Evolutionary conservation across 2,329 filamentous ascomycete genomes (phyloP).

Genomic region (Xylaria sp.): DNA sequence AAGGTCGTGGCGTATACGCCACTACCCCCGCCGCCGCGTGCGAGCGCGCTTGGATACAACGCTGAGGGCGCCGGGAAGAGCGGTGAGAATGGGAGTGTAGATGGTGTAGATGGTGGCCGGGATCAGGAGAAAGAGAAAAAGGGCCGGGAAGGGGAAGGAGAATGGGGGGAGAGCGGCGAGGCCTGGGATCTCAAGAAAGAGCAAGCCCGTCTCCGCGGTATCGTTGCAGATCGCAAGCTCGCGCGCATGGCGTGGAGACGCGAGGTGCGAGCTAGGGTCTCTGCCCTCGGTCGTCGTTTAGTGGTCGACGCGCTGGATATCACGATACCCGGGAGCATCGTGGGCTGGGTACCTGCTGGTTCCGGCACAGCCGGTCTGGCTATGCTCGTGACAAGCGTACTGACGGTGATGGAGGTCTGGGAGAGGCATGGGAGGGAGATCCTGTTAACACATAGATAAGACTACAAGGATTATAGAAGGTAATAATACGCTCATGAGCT

Average conservation of each 20-base stretch:
- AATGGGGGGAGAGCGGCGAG: too few relatives aligned
- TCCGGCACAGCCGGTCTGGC: conserved; percentile 65
- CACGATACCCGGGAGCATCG: conserved; percentile 66
- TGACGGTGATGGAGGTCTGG: conserved; percentile 73
- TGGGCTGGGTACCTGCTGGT: conserved; percentile 69
- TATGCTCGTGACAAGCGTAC: conserved; percentile 70
- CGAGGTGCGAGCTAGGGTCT: conserved; percentile 48
- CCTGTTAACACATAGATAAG: background rate
- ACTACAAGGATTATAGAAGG: too few relatives aligned
- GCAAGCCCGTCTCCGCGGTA: too few relatives aligned
- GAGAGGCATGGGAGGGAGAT: conserved; percentile 56
- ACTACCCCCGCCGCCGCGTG: conserved; percentile 48
- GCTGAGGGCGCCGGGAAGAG: background rate
- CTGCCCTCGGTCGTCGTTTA: conserved; percentile 59
- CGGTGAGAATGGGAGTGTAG: conserved; percentile 16
- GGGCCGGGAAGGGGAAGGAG: conserved; percentile 35
- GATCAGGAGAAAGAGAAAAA: conserved; percentile 39
- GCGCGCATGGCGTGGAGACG: conserved; percentile 49
- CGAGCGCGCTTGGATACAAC: conserved; percentile 26
- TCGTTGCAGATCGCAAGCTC: conserved; percentile 35
- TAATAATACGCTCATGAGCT: too few relatives aligned
- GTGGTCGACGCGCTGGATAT: conserved; percentile 71
- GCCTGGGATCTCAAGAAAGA: too few relatives aligned
- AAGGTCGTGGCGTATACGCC: conserved; percentile 52
- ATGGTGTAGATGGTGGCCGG: background rate